Conservation (phyloP, 202 grass and related monocot species). For the Setaria italica region DNA sequence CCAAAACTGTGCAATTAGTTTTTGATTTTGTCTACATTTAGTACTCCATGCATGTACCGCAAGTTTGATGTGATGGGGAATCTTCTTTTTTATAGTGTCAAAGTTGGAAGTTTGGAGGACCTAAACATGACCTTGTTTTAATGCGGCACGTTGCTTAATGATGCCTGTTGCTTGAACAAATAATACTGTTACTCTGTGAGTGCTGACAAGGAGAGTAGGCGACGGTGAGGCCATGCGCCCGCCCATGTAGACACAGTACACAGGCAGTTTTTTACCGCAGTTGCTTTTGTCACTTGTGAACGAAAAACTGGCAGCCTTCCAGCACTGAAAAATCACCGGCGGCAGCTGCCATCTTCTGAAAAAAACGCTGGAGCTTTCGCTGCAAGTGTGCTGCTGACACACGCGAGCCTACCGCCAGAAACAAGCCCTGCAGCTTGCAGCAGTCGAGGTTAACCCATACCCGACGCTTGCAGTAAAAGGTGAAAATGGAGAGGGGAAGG, state of each 20-base stretch:
- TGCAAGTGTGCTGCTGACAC: not conserved
- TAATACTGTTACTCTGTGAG: not conserved
- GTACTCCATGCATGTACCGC: too few species aligned
- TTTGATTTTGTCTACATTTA: too few species aligned
- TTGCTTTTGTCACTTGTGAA: not conserved
- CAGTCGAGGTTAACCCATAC: not conserved
- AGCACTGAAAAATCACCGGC: not conserved
- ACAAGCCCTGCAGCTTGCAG: not conserved
- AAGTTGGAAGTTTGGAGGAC: too few species aligned
- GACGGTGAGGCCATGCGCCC: not conserved
- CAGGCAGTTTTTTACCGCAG: not conserved
- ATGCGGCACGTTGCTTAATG: conserved; percentile 3
- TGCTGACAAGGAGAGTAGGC: not conserved
- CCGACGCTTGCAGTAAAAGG: not conserved
- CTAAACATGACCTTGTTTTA: too few species aligned
- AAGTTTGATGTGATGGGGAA: too few species aligned
- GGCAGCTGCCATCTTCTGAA: not conserved
- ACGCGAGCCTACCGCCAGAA: not conserved
- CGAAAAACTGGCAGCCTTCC: not conserved
- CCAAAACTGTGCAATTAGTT: too few species aligned
- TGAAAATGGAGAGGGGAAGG: not conserved
- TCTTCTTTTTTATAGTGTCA: too few species aligned
- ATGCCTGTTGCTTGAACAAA: conserved; percentile 21
- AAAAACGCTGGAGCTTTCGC: not conserved
- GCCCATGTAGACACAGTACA: not conserved